phyloP scores from a whole-genome alignment of 805 yeast species.

The Debaryomyces maramus region DNA sequence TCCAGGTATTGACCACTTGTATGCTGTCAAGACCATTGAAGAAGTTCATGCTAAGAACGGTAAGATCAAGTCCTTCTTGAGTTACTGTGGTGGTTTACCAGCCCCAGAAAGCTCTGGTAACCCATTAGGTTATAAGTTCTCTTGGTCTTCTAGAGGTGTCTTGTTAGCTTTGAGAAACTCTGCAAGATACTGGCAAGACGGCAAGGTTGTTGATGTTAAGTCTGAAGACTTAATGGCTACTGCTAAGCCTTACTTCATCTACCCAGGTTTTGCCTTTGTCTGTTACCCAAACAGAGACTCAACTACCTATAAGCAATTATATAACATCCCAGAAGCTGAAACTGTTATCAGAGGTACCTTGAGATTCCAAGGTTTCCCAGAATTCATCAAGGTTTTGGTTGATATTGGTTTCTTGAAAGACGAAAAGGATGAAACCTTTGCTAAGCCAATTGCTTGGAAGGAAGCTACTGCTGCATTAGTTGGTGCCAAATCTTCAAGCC shows the following conservation, averaged over 20 bases:
- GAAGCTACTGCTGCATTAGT: constrained; percentile 76
- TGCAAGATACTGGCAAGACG: constrained; percentile 87
- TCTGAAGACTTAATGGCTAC: constrained; percentile 93
- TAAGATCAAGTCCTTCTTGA: constrained; percentile 88
- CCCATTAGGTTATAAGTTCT: constrained; percentile 97
- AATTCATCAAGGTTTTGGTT: constrained; percentile 91
- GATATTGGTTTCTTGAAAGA: constrained; percentile 92
- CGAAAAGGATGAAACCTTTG: constrained; percentile 59
- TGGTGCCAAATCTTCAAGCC: constrained; percentile 68
- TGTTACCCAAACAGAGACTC: constrained; percentile 99
- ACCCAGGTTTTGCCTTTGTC: constrained; percentile 93
- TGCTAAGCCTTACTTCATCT: constrained; percentile 92
- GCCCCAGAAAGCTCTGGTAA: constrained; percentile 97
- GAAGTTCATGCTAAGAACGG: constrained; percentile 93
- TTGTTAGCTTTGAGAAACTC: constrained; percentile 91
- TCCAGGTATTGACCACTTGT: constrained; percentile 98
- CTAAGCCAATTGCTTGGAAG: constrained; percentile 72
- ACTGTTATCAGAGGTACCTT: constrained; percentile 96
- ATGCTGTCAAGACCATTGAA: constrained; percentile 96
- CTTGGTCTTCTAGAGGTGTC: constrained; percentile 99
- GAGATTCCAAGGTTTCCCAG: constrained; percentile 98
- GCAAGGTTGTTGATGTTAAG: constrained; percentile 72
- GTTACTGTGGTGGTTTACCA: constrained; percentile 98
- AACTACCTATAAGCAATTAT: constrained; percentile 86
- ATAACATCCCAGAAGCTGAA: constrained; percentile 95